Conservation (phyloP, 2,329 filamentous ascomycete species). For the Arthroderma uncinatum region DNA sequence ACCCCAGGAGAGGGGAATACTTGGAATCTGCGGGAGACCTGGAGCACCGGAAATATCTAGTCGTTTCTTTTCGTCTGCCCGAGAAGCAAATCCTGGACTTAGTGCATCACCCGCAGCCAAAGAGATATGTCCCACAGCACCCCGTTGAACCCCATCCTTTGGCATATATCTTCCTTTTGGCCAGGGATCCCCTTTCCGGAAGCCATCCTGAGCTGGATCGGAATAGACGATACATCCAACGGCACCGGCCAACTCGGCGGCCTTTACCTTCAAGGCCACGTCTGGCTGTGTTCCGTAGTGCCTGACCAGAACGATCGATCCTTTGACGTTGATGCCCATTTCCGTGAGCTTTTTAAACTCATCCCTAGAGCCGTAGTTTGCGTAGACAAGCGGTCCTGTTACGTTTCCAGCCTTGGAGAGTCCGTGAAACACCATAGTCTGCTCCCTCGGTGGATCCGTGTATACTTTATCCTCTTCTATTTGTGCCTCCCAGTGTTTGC, state of each 20-base stretch:
- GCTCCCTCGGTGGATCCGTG: constrained; percentile 49
- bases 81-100: constrained; percentile 67
- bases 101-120: constrained; percentile 85
- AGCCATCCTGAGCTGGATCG: constrained; percentile 77
- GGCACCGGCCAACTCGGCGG: constrained; percentile 76
- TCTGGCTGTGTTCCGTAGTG: constrained; percentile 66
- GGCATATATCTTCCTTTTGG: constrained; percentile 74
- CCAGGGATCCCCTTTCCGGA: constrained; percentile 57
- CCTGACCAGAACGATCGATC: constrained; percentile 72
- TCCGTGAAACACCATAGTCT: constrained; percentile 75
- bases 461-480: constrained; percentile 72
- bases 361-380: constrained; percentile 75
- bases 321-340: constrained; percentile 60
- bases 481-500: constrained; percentile 62
- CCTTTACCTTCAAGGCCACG: constrained; percentile 72
- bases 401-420: constrained; percentile 80
- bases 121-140: constrained; percentile 66
- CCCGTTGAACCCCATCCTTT: constrained; percentile 69
- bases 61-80: constrained; percentile 43
- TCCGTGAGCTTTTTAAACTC: constrained; percentile 68
- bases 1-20: constrained; percentile 77
- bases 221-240: constrained; percentile 85
- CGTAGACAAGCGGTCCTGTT: constrained; percentile 76
- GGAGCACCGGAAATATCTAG: constrained; percentile 58
- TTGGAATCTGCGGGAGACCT: constrained; percentile 73